Percentiles rank a stretch among this genome's conserved stretches.
Conservation (phyloP, 176 grass and related monocot species). For the Rhynchospora breviuscula region DNA sequence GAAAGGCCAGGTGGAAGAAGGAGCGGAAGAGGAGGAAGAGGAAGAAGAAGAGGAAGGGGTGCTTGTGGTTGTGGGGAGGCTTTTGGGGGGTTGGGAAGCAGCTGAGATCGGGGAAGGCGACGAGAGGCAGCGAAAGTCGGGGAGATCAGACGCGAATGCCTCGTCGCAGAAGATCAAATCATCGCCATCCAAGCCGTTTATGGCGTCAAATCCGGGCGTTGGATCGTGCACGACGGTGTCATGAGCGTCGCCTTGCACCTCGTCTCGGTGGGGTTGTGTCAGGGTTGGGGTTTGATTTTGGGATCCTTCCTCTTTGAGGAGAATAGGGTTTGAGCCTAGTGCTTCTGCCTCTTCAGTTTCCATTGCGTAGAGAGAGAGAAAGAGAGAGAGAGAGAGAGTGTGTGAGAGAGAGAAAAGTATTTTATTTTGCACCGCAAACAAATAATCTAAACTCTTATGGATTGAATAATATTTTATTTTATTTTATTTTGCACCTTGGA, state of each 20-base stretch:
- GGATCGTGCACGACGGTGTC: background rate
- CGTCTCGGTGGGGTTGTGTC: background rate
- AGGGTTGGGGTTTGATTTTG: background rate
- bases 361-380: background rate
- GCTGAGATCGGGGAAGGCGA: conserved; percentile 41
- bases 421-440: too few species aligned
- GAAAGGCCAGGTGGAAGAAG: conserved; percentile 37
- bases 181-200: conserved; percentile 27
- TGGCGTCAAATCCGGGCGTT: background rate
- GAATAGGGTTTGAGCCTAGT: background rate
- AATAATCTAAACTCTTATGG: too few species aligned
- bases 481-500: too few species aligned
- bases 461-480: too few species aligned
- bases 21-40: conserved; percentile 63
- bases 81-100: background rate
- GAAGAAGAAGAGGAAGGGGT: conserved; percentile 44
- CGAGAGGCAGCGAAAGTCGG: conserved; percentile 62
- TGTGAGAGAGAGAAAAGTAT: background rate
- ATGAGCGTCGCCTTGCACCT: background rate
- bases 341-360: background rate
- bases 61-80: background rate
- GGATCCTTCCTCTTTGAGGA: background rate
- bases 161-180: conserved; percentile 70
- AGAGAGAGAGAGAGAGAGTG: background rate
- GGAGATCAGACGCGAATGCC: conserved; percentile 49